Percentiles rank a stretch among this genome's conserved stretches.
Evolutionary conservation across 345 rosid genomes (phyloP).

Genomic region (Raphanus sativus): DNA sequence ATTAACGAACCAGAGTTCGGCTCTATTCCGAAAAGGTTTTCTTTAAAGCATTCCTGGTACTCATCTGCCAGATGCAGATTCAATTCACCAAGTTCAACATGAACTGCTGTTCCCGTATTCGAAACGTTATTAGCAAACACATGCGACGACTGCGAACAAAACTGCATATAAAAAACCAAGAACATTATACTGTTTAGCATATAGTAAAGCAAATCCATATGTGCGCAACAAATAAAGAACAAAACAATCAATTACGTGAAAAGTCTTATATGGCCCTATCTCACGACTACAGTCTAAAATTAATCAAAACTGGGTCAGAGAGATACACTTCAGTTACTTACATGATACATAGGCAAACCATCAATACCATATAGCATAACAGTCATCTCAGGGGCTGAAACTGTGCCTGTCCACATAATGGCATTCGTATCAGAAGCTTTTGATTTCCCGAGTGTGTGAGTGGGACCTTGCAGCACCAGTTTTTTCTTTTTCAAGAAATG

Average conservation of each 20-base stretch:
- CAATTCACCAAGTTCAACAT: slow-evolving; percentile 94
- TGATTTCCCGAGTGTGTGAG: slow-evolving; percentile 45
- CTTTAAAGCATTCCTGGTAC: slow-evolving; percentile 87
- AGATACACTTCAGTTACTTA: slow-evolving; percentile 44
- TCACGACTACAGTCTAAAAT: neutral
- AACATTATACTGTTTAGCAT: slow-evolving; percentile 1
- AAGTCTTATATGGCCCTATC: neutral
- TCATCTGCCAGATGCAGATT: slow-evolving; percentile 93
- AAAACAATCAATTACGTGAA: slow-evolving; percentile 10
- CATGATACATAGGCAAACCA: slow-evolving; percentile 78
- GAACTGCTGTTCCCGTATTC: slow-evolving; percentile 63
- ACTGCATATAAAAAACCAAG: slow-evolving; percentile 49
- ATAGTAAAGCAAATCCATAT: neutral
- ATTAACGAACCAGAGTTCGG: slow-evolving; percentile 85
- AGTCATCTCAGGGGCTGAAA: slow-evolving; percentile 97
- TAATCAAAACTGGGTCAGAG: neutral
- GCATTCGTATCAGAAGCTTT: slow-evolving; percentile 54
- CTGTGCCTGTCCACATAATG: slow-evolving; percentile 89
- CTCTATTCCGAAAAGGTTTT: slow-evolving; percentile 78
- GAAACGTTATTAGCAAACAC: slow-evolving; percentile 90
- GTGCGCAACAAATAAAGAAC: neutral
- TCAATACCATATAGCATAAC: slow-evolving; percentile 58
- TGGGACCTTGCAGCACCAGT: slow-evolving; percentile 62
- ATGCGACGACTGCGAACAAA: slow-evolving; percentile 94
- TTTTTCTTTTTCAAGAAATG: slow-evolving; percentile 64